Base-by-base conservation (phyloP, 2,329 filamentous ascomycete species). In the Cercospora sp. region DNA sequence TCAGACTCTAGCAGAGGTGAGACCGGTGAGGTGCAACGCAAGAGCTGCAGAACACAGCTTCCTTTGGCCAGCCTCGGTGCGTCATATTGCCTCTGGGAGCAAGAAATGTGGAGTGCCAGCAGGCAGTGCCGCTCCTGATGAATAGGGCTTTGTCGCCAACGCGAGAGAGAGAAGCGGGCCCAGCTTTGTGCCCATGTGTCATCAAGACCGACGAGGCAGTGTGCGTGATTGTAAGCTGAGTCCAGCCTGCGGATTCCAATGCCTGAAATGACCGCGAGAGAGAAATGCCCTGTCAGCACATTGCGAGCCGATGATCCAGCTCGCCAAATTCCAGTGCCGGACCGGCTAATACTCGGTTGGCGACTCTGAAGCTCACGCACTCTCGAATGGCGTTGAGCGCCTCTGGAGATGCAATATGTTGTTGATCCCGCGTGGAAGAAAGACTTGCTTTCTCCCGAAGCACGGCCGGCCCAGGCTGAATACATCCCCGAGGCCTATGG, bases 281-380 rank as follows among this genome's bases (percentile, higher is more conserved):
- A 23, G 18, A n/a, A 36, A 59, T 36, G 55, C 55, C 55, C 23
- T n/a, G 55, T 59, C 55, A 59, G 55, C 55, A 23, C 31, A 20
- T 20, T 16, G 30, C 18, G n/a, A n/a, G 23, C 26, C 18, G 55
- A 31, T 12, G 28, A 33, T 58, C 55, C 28, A 36, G 55, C 55
- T 59, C 55, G 55, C 18, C 55, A 59, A 59, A 59, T 18, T 42
- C 31, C 20, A 36, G 28, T 59, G 55, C 55, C 55, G 55, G 9
- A 59, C 55, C 55, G 55, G 48, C 55, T 23, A 16, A 33, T 59
- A 28, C n/a, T 59, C 55, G 55, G 48, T 9, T 28, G 5, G 48
- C 48, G 10, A 20, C 10, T 28, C 18, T 20, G 26, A 36, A 36
- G 55, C 18, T 28, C 6, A 28, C 20, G n/a, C 48, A 13, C 48